These are phyloP conservation scores for Tremella yokohamensis DNA, from an alignment of 768 basidiomycete genomes.

Conservation along the genomic window DNA sequence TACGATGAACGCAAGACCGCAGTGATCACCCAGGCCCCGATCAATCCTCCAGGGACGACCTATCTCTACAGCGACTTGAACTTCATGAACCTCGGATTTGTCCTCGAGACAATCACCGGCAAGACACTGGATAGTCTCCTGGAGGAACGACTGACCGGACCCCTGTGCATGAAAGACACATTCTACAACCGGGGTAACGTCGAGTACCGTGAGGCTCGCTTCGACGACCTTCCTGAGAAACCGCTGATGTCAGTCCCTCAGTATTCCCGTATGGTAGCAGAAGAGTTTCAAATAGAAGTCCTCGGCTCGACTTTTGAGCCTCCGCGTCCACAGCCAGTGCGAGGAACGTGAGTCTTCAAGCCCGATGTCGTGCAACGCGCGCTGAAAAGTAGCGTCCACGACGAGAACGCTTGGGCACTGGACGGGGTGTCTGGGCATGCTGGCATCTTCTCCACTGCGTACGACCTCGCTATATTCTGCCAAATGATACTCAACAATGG, in stretches of 20 bases:
- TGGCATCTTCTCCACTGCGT: slow-evolving; percentile 14
- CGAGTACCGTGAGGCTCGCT: neutral
- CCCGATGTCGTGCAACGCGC: neutral
- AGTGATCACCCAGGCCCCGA: slow-evolving; percentile 9
- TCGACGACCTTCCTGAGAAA: neutral
- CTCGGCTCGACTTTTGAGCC: slow-evolving; percentile 11
- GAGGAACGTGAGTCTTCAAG: slow-evolving; percentile 6
- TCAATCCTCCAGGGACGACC: slow-evolving; percentile 10
- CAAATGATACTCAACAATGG: slow-evolving; percentile 17
- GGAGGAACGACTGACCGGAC: neutral
- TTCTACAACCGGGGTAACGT: slow-evolving; percentile 12
- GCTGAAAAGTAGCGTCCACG: slow-evolving; percentile 7
- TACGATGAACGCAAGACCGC: slow-evolving; percentile 7
- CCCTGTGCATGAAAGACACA: slow-evolving; percentile 10
- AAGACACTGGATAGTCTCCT: slow-evolving; percentile 3
- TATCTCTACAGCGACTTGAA: slow-evolving; percentile 11
- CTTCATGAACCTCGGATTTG: slow-evolving; percentile 13
- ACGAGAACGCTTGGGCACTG: slow-evolving; percentile 17
- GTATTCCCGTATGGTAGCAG: slow-evolving; percentile 6
- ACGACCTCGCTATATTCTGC: slow-evolving; percentile 15
- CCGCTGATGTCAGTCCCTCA: neutral
- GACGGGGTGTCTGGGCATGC: slow-evolving; percentile 14
- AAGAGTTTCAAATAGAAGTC: slow-evolving; percentile 12
- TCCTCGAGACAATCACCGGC: slow-evolving; percentile 6
- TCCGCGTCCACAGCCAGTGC: slow-evolving; percentile 11